Base-by-base conservation (phyloP, 495 filamentous ascomycete species). In the Penicillium paradoxum region DNA sequence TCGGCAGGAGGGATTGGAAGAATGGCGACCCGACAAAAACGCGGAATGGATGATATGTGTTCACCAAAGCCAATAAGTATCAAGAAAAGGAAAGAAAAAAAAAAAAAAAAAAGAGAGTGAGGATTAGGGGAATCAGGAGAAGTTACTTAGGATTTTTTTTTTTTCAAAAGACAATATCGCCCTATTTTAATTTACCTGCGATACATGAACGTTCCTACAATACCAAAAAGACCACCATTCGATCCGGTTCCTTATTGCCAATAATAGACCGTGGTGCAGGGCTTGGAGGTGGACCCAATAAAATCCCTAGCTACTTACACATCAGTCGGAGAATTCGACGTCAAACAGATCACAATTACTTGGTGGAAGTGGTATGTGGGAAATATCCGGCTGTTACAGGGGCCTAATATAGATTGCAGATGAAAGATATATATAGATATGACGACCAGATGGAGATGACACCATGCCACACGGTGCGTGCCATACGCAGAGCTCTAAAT, bases 1-100 rank as follows among this genome's bases (percentile, higher is more conserved):
- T 74, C 72, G 69, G 65, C 72, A 72, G 67, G 66, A 72, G 65
- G 68, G 66, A 65, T 66, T 59, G 37, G 36, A 70, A 69, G 68
- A 70, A 72, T 72, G 64, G 54, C 36, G 47, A 24, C 22, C 6
- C 30, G 25, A 48, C 15, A 21, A 34, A 36, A 21, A 42, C 25
- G 37, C n/a, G 33, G 39, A 24, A 55, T 51, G 43, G 27, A 34
- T 41, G 40, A n/a, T 15, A 34, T 34, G n/a, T n/a, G n/a, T 18
- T 21, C 21, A 49, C 39, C 42, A 36, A 54, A 46, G 29, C n/a
- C 24, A 36, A 27, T 10, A 38, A 30, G 3, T 27, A 43, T 30
- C 4, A 25, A 42, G 32, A 44, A 18, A 50, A 40, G 54, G 27
- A 54, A 17, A 19, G 41, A 42, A 32, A 44, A 15, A 41, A 22